These are phyloP conservation scores for Maudiozyma serrabonitensis DNA, from an alignment of 805 yeast species.

Conservation along the genomic window DNA sequence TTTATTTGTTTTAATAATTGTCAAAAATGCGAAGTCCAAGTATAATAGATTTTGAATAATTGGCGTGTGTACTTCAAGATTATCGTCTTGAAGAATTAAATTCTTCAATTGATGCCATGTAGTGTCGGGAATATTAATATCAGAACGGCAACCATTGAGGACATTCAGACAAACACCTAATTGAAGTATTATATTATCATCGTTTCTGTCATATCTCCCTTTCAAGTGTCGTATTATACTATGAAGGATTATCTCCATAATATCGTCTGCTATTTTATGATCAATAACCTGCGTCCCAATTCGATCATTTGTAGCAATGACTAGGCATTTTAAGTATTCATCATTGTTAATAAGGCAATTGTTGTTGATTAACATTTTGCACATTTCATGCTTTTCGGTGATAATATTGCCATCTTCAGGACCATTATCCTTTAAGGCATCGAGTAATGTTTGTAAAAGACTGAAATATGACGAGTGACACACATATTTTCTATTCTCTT, in stretches of 20 bases:
- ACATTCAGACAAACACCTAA: conserved; percentile 15
- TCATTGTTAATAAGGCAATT: not conserved
- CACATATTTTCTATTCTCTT: not conserved
- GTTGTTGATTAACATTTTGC: not conserved
- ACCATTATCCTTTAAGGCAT: too few relatives aligned
- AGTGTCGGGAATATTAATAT: not conserved
- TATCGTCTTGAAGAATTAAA: not conserved
- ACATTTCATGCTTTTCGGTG: not conserved
- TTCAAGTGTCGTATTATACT: not conserved
- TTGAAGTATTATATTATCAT: conserved; percentile 10
- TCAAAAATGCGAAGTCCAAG: conserved; percentile 11
- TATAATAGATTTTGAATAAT: not conserved
- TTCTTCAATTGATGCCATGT: not conserved
- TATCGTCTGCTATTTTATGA: not conserved
- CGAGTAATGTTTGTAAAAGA: too few relatives aligned
- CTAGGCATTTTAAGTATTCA: conserved; percentile 13
- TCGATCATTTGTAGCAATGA: conserved; percentile 17
- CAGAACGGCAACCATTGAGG: not conserved
- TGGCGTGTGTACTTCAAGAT: not conserved
- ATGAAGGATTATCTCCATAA: too few relatives aligned
- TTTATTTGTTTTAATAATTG: not conserved
- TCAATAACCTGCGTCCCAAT: not conserved
- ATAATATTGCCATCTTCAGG: not conserved
- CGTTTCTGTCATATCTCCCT: not conserved
- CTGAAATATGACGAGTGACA: too few relatives aligned